Percentiles rank a stretch among this genome's conserved stretches.
Conservation (phyloP, 228 moss, liverwort and hornwort species). For the Sphagnum fallax region DNA sequence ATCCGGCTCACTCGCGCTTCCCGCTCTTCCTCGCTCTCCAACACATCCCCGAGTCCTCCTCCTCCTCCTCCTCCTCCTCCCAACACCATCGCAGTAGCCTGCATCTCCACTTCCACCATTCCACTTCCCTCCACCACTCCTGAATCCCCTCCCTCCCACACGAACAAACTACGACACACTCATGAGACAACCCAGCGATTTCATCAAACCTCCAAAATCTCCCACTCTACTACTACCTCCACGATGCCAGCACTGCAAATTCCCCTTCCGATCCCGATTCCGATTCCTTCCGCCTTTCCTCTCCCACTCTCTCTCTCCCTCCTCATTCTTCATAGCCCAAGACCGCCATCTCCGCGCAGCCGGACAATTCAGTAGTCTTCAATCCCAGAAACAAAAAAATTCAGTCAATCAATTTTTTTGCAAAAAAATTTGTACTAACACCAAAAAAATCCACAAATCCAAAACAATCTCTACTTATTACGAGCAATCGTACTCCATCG, state of each 20-base stretch:
- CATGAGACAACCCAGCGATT: neutral
- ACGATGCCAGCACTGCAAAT: too few species aligned
- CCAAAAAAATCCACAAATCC: too few species aligned
- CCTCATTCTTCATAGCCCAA: neutral
- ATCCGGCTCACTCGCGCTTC: constrained; percentile 55
- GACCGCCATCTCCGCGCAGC: too few species aligned
- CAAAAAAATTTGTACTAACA: too few species aligned
- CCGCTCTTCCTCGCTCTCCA: constrained; percentile 72
- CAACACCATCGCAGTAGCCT: neutral
- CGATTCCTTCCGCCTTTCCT: neutral
- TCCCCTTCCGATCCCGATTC: neutral
- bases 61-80: neutral
- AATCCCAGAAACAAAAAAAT: too few species aligned
- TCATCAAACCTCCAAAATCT: neutral
- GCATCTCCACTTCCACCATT: neutral
- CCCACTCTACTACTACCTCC: neutral
- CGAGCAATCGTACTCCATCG: too few species aligned
- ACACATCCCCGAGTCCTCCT: constrained; percentile 16
- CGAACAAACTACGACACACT: neutral
- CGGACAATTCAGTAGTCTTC: too few species aligned
- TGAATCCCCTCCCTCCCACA: neutral
- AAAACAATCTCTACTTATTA: too few species aligned
- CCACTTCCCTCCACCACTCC: neutral
- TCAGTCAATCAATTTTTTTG: too few species aligned
- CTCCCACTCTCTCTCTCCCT: neutral